A percentile compares a stretch with the other conserved stretches of the same genome.
Conservation (phyloP, 2,329 filamentous ascomycete species). For the Trichophyton schoenleinii region DNA sequence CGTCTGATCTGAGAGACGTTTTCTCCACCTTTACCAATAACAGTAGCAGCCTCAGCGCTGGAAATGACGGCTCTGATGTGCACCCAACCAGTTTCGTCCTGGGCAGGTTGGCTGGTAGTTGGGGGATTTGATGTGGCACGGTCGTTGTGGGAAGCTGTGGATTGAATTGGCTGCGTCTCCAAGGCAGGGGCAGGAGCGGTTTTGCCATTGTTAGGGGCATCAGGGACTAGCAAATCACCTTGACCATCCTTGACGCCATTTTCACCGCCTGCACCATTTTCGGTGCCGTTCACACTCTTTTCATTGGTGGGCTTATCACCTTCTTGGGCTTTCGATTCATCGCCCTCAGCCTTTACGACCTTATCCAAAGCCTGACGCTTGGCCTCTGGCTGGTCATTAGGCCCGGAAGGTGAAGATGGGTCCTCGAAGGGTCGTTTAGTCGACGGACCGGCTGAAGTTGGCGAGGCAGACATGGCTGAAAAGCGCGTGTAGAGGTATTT, state of each 20-base stretch:
- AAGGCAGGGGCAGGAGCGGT: constrained; percentile 26
- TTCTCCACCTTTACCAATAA: constrained; percentile 97
- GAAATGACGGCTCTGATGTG: constrained; percentile 95
- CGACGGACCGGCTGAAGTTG: constrained; percentile 36
- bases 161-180: constrained; percentile 48
- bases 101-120: constrained; percentile 37
- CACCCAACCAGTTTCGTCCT: constrained; percentile 93
- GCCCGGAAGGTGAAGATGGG: constrained; percentile 82
- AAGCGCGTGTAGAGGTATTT: constrained; percentile 21
- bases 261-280: constrained; percentile 11
- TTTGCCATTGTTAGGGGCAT: constrained; percentile 49
- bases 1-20: constrained; percentile 95
- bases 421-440: constrained; percentile 91
- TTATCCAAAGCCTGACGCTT: constrained; percentile 96
- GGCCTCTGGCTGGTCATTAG: constrained; percentile 86
- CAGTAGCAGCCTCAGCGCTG: constrained; percentile 90
- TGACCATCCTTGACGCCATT: constrained; percentile 47
- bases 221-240: constrained; percentile 56
- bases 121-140: constrained; percentile 31
- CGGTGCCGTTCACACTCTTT: constrained; percentile 20
- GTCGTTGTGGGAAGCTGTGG: constrained; percentile 44
- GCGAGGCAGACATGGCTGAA: constrained; percentile 57
- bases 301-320: constrained; percentile 35
- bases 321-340: constrained; percentile 24
- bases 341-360: constrained; percentile 54